A percentile compares a stretch with the other conserved stretches of the same genome.
Conservation (phyloP, 495 filamentous ascomycete genomes). For the Thozetella sp. region DNA sequence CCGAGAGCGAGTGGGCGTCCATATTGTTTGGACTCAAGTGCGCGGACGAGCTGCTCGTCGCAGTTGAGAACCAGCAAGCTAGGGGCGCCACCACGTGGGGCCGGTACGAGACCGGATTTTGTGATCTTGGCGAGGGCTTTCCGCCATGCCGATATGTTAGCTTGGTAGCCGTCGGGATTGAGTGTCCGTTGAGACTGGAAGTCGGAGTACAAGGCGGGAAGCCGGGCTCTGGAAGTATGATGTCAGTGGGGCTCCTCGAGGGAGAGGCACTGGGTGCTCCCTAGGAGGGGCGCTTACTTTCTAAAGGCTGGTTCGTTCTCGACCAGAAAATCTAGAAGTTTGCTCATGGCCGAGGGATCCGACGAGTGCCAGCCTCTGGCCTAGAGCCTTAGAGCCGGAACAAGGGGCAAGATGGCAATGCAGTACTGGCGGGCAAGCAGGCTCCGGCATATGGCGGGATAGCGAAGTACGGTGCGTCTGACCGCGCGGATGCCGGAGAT, state of each 20-base stretch:
- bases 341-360: slow-evolving; percentile 6
- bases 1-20: slow-evolving; percentile 84
- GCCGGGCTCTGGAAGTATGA: slow-evolving; percentile 61
- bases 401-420: no score
- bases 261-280: not conserved
- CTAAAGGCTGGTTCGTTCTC: slow-evolving; percentile 45
- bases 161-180: slow-evolving; percentile 88
- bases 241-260: not conserved
- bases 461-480: no score
- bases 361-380: not conserved
- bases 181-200: slow-evolving; percentile 75
- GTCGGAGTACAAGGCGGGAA: slow-evolving; percentile 93
- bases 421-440: not conserved
- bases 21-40: slow-evolving; percentile 75
- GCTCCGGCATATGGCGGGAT: not conserved
- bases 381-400: not conserved
- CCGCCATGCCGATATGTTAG: slow-evolving; percentile 86
- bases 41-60: slow-evolving; percentile 68
- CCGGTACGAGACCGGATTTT: slow-evolving; percentile 54
- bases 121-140: slow-evolving; percentile 69
- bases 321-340: slow-evolving; percentile 45
- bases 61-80: slow-evolving; percentile 66
- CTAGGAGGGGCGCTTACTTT: slow-evolving; percentile 25
- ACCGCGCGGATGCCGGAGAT: no score
- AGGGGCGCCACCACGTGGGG: slow-evolving; percentile 40